phyloP scores from a whole-genome alignment of 108 stramenopile species.

The Cyclotella kingstonii region DNA sequence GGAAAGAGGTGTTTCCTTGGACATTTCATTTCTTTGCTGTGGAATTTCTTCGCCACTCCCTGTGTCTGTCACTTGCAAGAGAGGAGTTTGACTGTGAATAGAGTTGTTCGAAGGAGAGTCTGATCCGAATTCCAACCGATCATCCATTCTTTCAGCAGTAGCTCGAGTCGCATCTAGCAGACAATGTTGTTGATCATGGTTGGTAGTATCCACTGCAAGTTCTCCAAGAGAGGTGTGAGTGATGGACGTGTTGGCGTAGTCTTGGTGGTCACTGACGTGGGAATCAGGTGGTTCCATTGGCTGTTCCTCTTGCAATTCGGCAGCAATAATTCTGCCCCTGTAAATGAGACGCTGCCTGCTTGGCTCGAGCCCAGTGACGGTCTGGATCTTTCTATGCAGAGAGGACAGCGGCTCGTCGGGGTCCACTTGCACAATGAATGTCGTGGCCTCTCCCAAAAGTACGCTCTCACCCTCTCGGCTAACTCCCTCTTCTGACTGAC shows the following conservation, averaged over 20 bases:
- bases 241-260: too few relatives aligned
- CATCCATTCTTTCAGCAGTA: too few relatives aligned
- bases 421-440: slow-evolving; percentile 57
- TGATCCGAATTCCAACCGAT: too few relatives aligned
- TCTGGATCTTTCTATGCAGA: slow-evolving; percentile 55
- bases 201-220: too few relatives aligned
- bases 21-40: background rate
- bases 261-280: background rate
- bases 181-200: too few relatives aligned
- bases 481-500: background rate
- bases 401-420: slow-evolving; percentile 62
- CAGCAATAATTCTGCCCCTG: slow-evolving; percentile 68
- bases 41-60: too few relatives aligned
- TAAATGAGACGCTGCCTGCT: slow-evolving; percentile 81
- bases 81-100: too few relatives aligned
- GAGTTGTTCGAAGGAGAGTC: too few relatives aligned
- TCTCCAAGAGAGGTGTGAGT: too few relatives aligned
- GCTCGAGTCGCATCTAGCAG: too few relatives aligned
- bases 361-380: slow-evolving; percentile 66
- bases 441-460: too few relatives aligned
- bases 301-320: slow-evolving; percentile 1
- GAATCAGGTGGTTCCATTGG: background rate
- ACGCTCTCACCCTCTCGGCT: background rate
- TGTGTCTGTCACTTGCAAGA: too few relatives aligned
- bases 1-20: background rate